Evolutionary conservation across 495 filamentous ascomycete genomes (phyloP).

Genomic region (Friedmanniomyces simplex): DNA sequence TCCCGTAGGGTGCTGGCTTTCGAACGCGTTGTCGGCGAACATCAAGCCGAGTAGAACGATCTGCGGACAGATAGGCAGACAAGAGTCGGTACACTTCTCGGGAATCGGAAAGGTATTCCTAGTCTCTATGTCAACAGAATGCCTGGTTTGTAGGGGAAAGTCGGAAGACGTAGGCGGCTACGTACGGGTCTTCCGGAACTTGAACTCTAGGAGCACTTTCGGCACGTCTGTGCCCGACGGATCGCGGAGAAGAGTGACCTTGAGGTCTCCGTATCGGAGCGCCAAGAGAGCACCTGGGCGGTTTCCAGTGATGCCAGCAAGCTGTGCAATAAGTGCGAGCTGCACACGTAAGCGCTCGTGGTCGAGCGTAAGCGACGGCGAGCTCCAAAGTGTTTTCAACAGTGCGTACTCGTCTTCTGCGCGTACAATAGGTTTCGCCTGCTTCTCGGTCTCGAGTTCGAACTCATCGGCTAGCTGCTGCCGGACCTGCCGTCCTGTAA

Average conservation of each 20-base stretch:
- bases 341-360: background rate
- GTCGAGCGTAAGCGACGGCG: background rate
- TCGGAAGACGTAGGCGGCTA: no score
- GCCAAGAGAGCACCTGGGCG: conserved; percentile 37
- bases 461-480: no score
- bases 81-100: background rate
- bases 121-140: no score
- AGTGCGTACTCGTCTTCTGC: background rate
- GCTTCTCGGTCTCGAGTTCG: no score
- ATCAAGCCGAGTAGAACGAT: background rate
- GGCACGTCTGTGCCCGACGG: no score
- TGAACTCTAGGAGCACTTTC: no score
- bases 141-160: no score
- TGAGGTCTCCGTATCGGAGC: no score
- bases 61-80: background rate
- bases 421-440: background rate
- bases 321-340: background rate
- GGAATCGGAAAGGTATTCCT: conserved; percentile 6
- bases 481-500: no score
- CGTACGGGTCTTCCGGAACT: no score
- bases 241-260: no score
- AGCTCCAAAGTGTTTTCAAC: background rate
- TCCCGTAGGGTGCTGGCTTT: background rate
- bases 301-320: background rate
- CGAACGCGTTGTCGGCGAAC: conserved; percentile 7